Evolutionary conservation across 176 grass and related monocot genomes (phyloP).

Genomic region (Cocos nucifera): DNA sequence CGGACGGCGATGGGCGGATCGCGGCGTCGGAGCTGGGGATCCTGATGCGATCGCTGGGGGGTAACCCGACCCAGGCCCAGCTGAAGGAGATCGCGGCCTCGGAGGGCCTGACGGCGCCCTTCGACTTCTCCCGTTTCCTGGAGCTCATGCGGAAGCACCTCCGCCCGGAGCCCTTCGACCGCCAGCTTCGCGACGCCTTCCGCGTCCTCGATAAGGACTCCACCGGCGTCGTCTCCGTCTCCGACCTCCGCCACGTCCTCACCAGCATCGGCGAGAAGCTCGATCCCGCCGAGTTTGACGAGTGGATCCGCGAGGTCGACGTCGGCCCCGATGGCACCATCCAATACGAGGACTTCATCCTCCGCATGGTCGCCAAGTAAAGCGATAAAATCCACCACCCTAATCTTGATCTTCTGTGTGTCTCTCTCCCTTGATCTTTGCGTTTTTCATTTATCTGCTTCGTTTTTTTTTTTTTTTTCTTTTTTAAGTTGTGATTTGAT

Average conservation of each 20-base stretch:
- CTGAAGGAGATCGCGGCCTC: conserved; percentile 59
- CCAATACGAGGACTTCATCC: conserved; percentile 27
- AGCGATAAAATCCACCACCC: too few relatives aligned
- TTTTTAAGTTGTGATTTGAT: too few relatives aligned
- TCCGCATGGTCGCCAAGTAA: conserved; percentile 27
- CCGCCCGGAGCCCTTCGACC: conserved; percentile 81
- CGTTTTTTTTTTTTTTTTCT: too few relatives aligned
- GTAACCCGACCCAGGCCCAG: conserved; percentile 91
- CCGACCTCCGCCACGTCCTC: conserved; percentile 70
- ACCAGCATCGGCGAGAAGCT: conserved; percentile 30
- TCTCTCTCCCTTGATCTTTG: too few relatives aligned
- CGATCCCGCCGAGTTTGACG: conserved; percentile 26
- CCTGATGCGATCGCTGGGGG: conserved; percentile 84
- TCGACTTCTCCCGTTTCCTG: conserved; percentile 84
- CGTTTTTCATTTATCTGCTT: too few relatives aligned
- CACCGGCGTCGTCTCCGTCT: conserved; percentile 67
- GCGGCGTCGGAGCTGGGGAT: conserved; percentile 83
- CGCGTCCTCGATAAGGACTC: conserved; percentile 97
- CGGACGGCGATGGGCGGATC: conserved; percentile 84
- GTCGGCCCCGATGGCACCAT: conserved; percentile 22
- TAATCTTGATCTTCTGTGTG: too few relatives aligned
- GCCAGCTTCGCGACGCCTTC: conserved; percentile 87
- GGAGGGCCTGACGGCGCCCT: conserved; percentile 73
- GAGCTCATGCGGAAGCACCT: conserved; percentile 80
- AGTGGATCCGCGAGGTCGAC: conserved; percentile 29